These are phyloP conservation scores for Rhizophlyctis rosea DNA, from an alignment of 192 early-diverging fungal genomes.

Conservation along the genomic window DNA sequence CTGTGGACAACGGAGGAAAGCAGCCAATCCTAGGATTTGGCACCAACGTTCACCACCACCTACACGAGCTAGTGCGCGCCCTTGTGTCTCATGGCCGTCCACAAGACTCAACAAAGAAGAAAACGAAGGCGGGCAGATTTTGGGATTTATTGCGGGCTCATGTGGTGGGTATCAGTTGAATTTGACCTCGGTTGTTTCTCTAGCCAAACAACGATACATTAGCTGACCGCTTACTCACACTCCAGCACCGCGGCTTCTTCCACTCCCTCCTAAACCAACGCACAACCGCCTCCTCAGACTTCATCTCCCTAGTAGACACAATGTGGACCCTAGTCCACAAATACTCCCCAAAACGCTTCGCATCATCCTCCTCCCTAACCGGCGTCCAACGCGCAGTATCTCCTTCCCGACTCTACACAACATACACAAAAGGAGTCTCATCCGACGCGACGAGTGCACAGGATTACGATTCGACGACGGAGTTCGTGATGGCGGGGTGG, in stretches of 20 bases:
- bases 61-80: neutral
- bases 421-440: conserved; percentile 6
- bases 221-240: no score
- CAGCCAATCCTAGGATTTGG: neutral
- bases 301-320: conserved; percentile 41
- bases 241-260: conserved; percentile 40
- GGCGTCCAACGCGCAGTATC: neutral
- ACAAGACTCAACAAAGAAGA: conserved; percentile 4
- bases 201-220: no score
- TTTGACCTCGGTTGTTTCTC: conserved; percentile 12
- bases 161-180: conserved; percentile 34
- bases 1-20: no score
- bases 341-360: conserved; percentile 11
- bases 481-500: conserved; percentile 49
- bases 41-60: neutral
- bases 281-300: conserved; percentile 26
- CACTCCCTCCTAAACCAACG: conserved; percentile 41
- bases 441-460: no score
- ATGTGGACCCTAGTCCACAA: conserved; percentile 45
- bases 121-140: conserved; percentile 31
- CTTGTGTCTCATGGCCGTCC: neutral
- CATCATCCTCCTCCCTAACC: no score
- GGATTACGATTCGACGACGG: conserved; percentile 41
- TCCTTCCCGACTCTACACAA: neutral
- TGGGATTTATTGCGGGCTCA: conserved; percentile 40